Percentiles rank a stretch among this genome's conserved stretches.
Evolutionary conservation across 192 early-diverging fungal genomes (phyloP).

Genomic region (Obelidium mucronatum): DNA sequence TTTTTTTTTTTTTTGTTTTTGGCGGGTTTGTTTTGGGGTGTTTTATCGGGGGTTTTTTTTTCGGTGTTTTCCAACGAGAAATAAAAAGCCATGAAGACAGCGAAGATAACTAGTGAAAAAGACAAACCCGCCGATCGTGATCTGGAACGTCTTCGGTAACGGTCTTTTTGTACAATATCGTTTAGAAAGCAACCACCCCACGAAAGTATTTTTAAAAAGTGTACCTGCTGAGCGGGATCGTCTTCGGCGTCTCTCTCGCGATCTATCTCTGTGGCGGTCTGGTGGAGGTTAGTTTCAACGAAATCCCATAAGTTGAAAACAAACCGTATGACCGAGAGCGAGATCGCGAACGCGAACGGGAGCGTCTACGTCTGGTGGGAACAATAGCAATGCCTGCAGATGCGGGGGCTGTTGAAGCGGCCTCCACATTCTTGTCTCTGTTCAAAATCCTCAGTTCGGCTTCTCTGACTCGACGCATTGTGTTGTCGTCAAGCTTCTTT

Average conservation of each 20-base stretch:
- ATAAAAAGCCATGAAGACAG: background rate
- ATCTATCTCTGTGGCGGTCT: slow-evolving; percentile 23
- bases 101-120: background rate
- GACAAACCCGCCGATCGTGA: slow-evolving; percentile 40
- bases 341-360: slow-evolving; percentile 25
- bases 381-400: slow-evolving; percentile 8
- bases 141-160: slow-evolving; percentile 46
- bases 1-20: background rate
- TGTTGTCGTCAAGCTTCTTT: slow-evolving; percentile 53
- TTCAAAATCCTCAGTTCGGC: slow-evolving; percentile 57
- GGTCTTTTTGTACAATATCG: background rate
- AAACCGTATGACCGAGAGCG: background rate
- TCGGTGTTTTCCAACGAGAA: background rate
- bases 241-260: slow-evolving; percentile 33
- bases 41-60: background rate
- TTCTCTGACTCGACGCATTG: slow-evolving; percentile 60
- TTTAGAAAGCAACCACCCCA: background rate
- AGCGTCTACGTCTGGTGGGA: slow-evolving; percentile 13
- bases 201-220: background rate
- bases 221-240: slow-evolving; percentile 37
- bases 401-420: background rate
- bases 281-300: background rate
- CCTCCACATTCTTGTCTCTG: slow-evolving; percentile 34
- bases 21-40: background rate
- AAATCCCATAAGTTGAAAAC: background rate